A percentile compares a stretch with the other conserved stretches of the same genome.
These are phyloP conservation scores for Collybiopsis luxurians DNA, from an alignment of 768 basidiomycete species.

Conservation along the genomic window DNA sequence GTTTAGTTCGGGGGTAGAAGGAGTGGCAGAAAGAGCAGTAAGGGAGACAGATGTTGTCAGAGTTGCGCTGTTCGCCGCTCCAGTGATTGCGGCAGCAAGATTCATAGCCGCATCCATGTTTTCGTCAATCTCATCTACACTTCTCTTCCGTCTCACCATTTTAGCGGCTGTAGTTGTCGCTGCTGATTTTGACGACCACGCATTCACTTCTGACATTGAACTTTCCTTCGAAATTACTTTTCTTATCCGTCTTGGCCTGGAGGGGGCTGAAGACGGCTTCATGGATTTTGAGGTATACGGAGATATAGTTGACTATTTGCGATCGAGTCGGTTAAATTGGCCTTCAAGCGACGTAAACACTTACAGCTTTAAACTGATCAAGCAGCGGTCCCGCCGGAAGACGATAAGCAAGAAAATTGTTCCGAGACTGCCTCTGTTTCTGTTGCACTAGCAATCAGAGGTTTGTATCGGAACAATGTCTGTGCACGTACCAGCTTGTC, in stretches of 20 bases:
- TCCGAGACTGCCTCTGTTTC: slow-evolving; percentile 38
- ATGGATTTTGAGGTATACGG: slow-evolving; percentile 55
- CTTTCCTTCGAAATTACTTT: slow-evolving; percentile 19
- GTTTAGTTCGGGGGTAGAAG: background rate
- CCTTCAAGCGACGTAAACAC: slow-evolving; percentile 11
- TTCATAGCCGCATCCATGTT: background rate
- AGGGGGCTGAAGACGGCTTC: slow-evolving; percentile 41
- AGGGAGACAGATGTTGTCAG: background rate
- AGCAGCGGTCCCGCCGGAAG: slow-evolving; percentile 55
- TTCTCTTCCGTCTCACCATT: slow-evolving; percentile 4
- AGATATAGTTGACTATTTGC: slow-evolving; percentile 39
- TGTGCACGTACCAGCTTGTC: slow-evolving; percentile 37
- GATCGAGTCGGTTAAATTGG: background rate
- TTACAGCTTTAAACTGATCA: slow-evolving; percentile 57
- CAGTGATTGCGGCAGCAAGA: slow-evolving; percentile 1
- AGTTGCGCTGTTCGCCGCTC: background rate
- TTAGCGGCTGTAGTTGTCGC: background rate
- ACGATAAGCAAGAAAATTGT: slow-evolving; percentile 53
- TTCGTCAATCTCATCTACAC: slow-evolving; percentile 2
- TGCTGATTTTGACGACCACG: background rate
- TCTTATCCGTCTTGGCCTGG: slow-evolving; percentile 33
- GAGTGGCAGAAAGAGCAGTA: background rate
- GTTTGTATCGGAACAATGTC: background rate
- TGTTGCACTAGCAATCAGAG: background rate
- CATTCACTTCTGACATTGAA: background rate